Evolutionary conservation across 306 rosid species (phyloP), one percentile per base, ranked within the genome.

Genomic region (Begonia loranthoides): DNA sequence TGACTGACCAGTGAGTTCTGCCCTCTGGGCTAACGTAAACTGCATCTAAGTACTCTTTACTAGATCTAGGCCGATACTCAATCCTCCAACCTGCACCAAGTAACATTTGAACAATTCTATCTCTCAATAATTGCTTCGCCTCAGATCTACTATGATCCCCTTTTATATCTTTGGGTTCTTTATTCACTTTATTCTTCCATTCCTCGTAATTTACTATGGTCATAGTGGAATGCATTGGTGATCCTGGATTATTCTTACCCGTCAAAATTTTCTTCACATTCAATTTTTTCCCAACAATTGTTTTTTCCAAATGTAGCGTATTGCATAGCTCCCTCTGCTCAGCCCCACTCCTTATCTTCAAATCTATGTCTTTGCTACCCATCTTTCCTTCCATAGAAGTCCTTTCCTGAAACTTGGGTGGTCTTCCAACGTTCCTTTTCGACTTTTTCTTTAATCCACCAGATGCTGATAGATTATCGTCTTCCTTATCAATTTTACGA

Each of bases 1-100:
- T 90, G 56, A 82, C 75, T 28, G 99, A 83, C 99, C 96, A 90
- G 70, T 90, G 99, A 63, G 95, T 90, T 50, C 44, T 70, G 49
- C 86, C 79, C 15, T 68, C 83, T 44, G 74, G 82, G 71, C 80
- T 70, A 62, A 90, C 86, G 69, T 86, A 90, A 58, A 90, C 99
- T 9, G 96, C 80, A 69, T 90, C 99, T 3, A 17, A 10, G 70
- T 90, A 90, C 9, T 28, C 52, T 71, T 19, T 73, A 49, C 72
- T 73, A 59, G 34, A 46, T 67, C 99, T 80, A 24, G 81, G 88
- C 73, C 99, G 83, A 58, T 53, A 72, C 40, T 90, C 77, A 55
- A 90, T 78, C 7, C 70, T 80, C 99, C 95, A 90, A 64, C 99
- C 99, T 13, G 96, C 99, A 65, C 68, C 66, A 46, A 65, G 41